Evolutionary conservation across 345 rosid species (phyloP), one percentile per base, ranked within the genome.

Genomic region (Limnanthes douglasii): DNA sequence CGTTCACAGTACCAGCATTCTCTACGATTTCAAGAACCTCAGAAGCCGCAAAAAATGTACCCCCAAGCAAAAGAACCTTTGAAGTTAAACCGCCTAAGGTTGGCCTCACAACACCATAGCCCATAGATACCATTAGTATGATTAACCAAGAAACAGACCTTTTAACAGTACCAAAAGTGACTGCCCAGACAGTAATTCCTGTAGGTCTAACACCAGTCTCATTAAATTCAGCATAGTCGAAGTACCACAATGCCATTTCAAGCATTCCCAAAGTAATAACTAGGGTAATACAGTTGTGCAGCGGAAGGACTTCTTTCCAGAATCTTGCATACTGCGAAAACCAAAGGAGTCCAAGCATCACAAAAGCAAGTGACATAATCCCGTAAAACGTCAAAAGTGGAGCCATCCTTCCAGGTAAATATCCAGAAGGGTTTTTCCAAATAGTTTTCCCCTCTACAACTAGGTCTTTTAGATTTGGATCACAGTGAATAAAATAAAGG

Each of bases 211-310:
- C 54, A 21, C 99, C 99, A 0, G 76, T 75, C 61, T 78, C 78
- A 7, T 78, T 85, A 58, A 92, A 92, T 18, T 80, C 88, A 7
- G 78, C 93, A 47, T 78, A 80, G 57, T 92, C 94, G 4, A 85
- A 85, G 54, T 73, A 84, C 98, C 96, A 90, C 25, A 85, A 61
- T n/a, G 96, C 69, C 96, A 85, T 80, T 72, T 92, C 99, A 41
- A 77, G 59, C 99, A 92, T 85, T 31, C 94, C 96, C 0, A 85
- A 40, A 0, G 94, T 81, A 28, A 85, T 85, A 57, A 92, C 88
- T 22, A 85, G 21, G 10, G 94, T 92, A 15, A 92, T 65, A 45
- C 86, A 85, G 52, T 92, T 92, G 46, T 85, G 88, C 50, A 92
- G 48, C 0, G 94, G 82, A 51, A 92, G 69, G 40, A 92, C 78